These are phyloP conservation scores for Veloporphyrellus conicus DNA, from an alignment of 1,284 basidiomycete genomes.

Conservation along the genomic window DNA sequence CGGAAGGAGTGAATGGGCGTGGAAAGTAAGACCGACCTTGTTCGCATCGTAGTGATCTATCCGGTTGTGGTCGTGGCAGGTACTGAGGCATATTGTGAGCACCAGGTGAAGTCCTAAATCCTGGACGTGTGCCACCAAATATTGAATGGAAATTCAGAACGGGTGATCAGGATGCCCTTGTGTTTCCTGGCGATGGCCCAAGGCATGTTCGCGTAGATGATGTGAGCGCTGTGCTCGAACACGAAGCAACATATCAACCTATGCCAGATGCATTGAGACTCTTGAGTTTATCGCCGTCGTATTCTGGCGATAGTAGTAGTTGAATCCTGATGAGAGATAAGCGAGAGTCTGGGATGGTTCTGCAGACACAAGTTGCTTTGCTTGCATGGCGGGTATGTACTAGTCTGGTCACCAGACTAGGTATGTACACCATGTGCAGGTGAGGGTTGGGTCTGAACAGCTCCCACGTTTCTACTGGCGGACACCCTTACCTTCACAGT, in stretches of 20 bases:
- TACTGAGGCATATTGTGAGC: conserved; percentile 40
- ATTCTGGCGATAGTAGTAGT: conserved; percentile 94
- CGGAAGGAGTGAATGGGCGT: conserved; percentile 93
- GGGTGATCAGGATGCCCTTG: conserved; percentile 88
- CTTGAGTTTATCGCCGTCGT: conserved; percentile 73
- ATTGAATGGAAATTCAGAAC: conserved; percentile 94
- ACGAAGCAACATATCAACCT: conserved; percentile 41
- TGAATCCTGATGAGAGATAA: conserved; percentile 55
- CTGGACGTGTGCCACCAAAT: conserved; percentile 82
- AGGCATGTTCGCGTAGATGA: conserved; percentile 73
- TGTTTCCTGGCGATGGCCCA: conserved; percentile 89
- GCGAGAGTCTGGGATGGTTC: conserved; percentile 1
- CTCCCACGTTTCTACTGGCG: too few species aligned
- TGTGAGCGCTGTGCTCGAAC: conserved; percentile 12
- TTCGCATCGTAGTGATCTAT: conserved; percentile 99
- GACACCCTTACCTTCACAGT: too few species aligned
- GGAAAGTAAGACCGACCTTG: conserved; percentile 92
- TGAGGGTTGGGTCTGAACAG: too few species aligned
- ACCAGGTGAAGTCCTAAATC: fast-evolving
- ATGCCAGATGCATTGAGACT: conserved; percentile 80
- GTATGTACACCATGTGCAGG: too few species aligned
- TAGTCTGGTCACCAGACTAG: too few species aligned
- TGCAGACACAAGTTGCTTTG: conserved; percentile 26
- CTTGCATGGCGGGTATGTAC: conserved; percentile 41
- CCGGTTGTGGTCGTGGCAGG: conserved; percentile 91